Conservation (phyloP, 1,139 yeast genomes). For the Candida mesenterica region DNA sequence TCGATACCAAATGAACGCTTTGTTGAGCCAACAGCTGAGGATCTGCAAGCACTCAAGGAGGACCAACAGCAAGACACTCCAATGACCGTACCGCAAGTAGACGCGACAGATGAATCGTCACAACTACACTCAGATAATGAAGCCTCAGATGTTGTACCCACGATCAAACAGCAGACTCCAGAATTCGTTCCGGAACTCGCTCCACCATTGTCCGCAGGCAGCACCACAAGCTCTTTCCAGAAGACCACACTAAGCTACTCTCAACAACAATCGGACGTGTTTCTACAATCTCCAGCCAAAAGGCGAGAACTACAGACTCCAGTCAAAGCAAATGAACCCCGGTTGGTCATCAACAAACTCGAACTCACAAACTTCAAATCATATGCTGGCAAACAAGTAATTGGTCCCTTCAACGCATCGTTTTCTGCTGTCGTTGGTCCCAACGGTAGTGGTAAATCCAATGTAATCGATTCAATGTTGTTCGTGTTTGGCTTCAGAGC, state of each 20-base stretch:
- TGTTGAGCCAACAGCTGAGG: background rate
- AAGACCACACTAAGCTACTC: constrained; percentile 23
- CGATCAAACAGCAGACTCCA: background rate
- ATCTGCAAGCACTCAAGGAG: background rate
- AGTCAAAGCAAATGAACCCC: constrained; percentile 32
- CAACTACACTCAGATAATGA: too few species aligned
- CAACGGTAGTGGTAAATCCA: constrained; percentile 96
- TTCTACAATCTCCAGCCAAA: constrained; percentile 30
- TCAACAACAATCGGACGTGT: constrained; percentile 29
- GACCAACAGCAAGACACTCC: background rate
- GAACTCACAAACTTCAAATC: constrained; percentile 88
- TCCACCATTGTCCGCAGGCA: background rate
- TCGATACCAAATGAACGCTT: constrained; percentile 3
- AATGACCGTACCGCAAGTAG: too few species aligned
- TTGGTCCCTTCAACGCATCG: constrained; percentile 92
- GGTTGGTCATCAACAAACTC: constrained; percentile 73
- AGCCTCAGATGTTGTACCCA: too few species aligned
- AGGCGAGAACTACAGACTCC: constrained; percentile 21
- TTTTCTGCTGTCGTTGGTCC: constrained; percentile 99
- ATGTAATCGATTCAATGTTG: constrained; percentile 91
- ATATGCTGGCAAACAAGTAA: constrained; percentile 89
- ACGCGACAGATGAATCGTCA: too few species aligned
- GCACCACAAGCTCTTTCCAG: constrained; percentile 5
- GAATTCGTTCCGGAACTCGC: background rate
- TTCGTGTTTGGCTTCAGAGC: constrained; percentile 98